A percentile compares a stretch with the other conserved stretches of the same genome.
Evolutionary conservation across 2,329 filamentous ascomycete species (phyloP).

Genomic region (Neonectria punicea): DNA sequence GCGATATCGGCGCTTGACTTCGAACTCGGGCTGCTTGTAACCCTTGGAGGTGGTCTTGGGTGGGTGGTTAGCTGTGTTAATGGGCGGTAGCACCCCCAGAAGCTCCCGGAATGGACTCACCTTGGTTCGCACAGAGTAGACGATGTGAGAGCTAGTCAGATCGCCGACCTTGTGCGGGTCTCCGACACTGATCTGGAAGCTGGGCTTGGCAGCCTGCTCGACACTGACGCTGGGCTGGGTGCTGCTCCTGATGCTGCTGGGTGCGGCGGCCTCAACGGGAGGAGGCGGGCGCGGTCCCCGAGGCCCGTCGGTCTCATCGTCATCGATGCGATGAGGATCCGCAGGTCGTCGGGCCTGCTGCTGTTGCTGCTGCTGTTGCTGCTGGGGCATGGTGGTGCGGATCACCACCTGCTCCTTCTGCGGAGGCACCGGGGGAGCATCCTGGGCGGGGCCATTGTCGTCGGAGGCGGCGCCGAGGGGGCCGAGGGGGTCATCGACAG

Average conservation of each 20-base stretch:
- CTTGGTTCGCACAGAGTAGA: slow-evolving; percentile 95
- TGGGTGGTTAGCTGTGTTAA: slow-evolving; percentile 6
- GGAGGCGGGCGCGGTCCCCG: slow-evolving; percentile 71
- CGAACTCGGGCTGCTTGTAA: slow-evolving; percentile 91
- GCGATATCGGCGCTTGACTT: slow-evolving; percentile 91
- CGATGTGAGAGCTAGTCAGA: slow-evolving; percentile 95
- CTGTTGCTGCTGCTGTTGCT: slow-evolving; percentile 55
- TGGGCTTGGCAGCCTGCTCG: slow-evolving; percentile 93
- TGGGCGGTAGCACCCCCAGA: not conserved
- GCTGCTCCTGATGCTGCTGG: slow-evolving; percentile 61
- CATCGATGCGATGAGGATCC: slow-evolving; percentile 74
- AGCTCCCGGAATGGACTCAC: slow-evolving; percentile 55
- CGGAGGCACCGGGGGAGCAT: slow-evolving; percentile 74
- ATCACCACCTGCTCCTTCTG: slow-evolving; percentile 74
- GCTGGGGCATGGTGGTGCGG: slow-evolving; percentile 64
- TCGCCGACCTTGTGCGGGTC: slow-evolving; percentile 99
- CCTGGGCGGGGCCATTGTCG: slow-evolving; percentile 49
- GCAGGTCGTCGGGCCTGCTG: slow-evolving; percentile 57
- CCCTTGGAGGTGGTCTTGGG: slow-evolving; percentile 90
- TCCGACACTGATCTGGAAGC: slow-evolving; percentile 89
- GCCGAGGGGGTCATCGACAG: slow-evolving; percentile 80
- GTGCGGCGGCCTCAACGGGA: slow-evolving; percentile 68
- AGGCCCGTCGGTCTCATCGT: slow-evolving; percentile 71
- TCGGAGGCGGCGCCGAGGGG: slow-evolving; percentile 76
- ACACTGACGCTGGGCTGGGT: slow-evolving; percentile 84